These are phyloP conservation scores for Blumeria graminis DNA, from an alignment of 2,329 filamentous ascomycete genomes.

Conservation along the genomic window DNA sequence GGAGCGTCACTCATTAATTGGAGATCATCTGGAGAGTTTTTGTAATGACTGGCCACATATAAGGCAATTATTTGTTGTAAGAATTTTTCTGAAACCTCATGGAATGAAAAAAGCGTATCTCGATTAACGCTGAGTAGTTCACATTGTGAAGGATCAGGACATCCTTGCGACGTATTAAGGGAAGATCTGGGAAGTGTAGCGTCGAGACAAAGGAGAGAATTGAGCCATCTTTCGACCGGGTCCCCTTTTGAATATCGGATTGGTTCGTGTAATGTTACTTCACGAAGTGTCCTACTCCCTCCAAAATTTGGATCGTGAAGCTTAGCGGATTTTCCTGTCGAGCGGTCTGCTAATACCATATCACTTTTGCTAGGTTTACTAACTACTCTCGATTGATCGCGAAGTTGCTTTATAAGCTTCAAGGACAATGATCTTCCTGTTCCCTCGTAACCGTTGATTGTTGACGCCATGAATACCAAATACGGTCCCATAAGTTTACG, in stretches of 20 bases:
- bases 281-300: slow-evolving; percentile 57
- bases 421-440: slow-evolving; percentile 84
- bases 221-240: slow-evolving; percentile 86
- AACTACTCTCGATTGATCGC: slow-evolving; percentile 63
- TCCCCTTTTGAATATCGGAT: slow-evolving; percentile 88
- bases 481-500: slow-evolving; percentile 91
- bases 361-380: slow-evolving; percentile 27
- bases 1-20: slow-evolving; percentile 96
- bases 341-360: slow-evolving; percentile 49
- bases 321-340: slow-evolving; percentile 51
- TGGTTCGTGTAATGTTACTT: slow-evolving; percentile 80
- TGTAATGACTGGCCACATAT: slow-evolving; percentile 93
- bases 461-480: slow-evolving; percentile 96
- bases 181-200: slow-evolving; percentile 47
- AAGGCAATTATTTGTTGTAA: slow-evolving; percentile 94
- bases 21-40: slow-evolving; percentile 94
- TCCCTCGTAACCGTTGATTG: slow-evolving; percentile 95
- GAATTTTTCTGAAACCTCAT: slow-evolving; percentile 90
- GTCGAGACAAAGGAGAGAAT: slow-evolving; percentile 78
- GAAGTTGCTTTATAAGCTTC: slow-evolving; percentile 89
- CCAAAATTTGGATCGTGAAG: slow-evolving; percentile 30
- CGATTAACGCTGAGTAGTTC: slow-evolving; percentile 86
- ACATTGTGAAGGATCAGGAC: slow-evolving; percentile 74
- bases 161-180: slow-evolving; percentile 26
- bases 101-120: slow-evolving; percentile 93